Percentiles rank a stretch among this genome's conserved stretches.
Evolutionary conservation across 495 filamentous ascomycete genomes (phyloP).

Genomic region (Xylaria nigripes): DNA sequence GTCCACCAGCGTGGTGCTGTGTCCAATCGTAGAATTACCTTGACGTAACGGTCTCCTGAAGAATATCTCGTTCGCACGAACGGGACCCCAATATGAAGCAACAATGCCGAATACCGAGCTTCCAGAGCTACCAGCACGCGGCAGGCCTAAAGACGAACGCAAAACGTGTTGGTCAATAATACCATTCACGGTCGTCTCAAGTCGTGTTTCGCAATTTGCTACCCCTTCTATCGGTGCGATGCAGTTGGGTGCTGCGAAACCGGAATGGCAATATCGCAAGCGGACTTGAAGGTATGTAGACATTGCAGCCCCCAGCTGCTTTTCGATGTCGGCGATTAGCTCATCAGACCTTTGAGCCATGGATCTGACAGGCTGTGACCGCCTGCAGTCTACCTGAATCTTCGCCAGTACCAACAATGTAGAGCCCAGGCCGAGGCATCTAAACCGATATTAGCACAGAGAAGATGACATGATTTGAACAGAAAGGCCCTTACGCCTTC

Average conservation of each 20-base stretch:
- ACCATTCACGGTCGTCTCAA: slow-evolving; percentile 37
- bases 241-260: slow-evolving; percentile 26
- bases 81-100: slow-evolving; percentile 34
- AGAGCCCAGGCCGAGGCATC: slow-evolving; percentile 30
- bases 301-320: slow-evolving; percentile 34
- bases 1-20: neutral
- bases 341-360: slow-evolving; percentile 34
- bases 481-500: neutral
- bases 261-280: slow-evolving; percentile 42
- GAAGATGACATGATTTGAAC: neutral
- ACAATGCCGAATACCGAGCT: slow-evolving; percentile 38
- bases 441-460: slow-evolving; percentile 12
- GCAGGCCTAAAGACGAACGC: slow-evolving; percentile 32
- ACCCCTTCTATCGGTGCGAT: slow-evolving; percentile 9
- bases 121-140: slow-evolving; percentile 19
- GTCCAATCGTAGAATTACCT: neutral
- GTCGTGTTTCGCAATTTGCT: slow-evolving; percentile 26
- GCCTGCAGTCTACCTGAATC: slow-evolving; percentile 19
- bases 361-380: slow-evolving; percentile 9
- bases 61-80: slow-evolving; percentile 32
- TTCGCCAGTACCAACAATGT: slow-evolving; percentile 34
- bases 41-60: slow-evolving; percentile 22
- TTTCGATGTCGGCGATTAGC: slow-evolving; percentile 44
- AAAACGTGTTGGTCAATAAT: slow-evolving; percentile 31
- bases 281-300: slow-evolving; percentile 39